These are phyloP conservation scores for Petunia hybrid DNA, from an alignment of 305 asterid genomes.

Conservation along the genomic window DNA sequence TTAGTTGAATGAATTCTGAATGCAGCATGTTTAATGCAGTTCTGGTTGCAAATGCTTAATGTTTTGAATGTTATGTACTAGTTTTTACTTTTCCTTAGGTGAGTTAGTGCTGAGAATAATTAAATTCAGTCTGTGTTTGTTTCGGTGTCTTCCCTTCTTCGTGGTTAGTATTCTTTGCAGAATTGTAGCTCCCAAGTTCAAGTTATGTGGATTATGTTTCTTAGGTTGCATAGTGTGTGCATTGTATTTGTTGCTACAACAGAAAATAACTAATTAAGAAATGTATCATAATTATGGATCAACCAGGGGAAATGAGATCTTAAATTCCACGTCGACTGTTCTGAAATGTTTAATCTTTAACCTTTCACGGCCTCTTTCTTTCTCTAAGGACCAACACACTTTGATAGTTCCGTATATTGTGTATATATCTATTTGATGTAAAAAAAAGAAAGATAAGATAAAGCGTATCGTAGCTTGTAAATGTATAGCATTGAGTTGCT, in stretches of 20 bases:
- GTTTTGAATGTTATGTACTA: conserved; percentile 4
- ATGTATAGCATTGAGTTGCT: conserved; percentile 13
- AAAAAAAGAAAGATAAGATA: conserved; percentile 1
- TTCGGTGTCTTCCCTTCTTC: not conserved
- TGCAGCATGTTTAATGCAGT: not conserved
- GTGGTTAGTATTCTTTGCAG: not conserved
- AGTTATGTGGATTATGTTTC: conserved; percentile 19
- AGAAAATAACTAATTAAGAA: not conserved
- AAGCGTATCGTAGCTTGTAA: not conserved
- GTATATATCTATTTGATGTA: conserved; percentile 5
- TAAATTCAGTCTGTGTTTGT: not conserved
- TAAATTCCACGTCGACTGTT: conserved; percentile 3
- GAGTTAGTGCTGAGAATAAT: not conserved
- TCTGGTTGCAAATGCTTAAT: conserved; percentile 23
- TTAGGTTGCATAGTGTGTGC: conserved; percentile 6
- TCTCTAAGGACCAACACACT: not conserved
- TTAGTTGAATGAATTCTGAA: conserved; percentile 1
- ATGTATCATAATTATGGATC: conserved; percentile 14
- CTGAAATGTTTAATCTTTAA: not conserved
- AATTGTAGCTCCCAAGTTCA: conserved; percentile 12
- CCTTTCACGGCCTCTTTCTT: not conserved
- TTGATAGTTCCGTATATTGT: not conserved
- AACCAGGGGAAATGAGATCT: conserved; percentile 15
- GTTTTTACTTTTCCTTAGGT: not conserved
- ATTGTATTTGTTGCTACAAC: conserved; percentile 8